Evolutionary conservation across 768 basidiomycete genomes (phyloP).

Genomic region (Ephemerocybe angulata): DNA sequence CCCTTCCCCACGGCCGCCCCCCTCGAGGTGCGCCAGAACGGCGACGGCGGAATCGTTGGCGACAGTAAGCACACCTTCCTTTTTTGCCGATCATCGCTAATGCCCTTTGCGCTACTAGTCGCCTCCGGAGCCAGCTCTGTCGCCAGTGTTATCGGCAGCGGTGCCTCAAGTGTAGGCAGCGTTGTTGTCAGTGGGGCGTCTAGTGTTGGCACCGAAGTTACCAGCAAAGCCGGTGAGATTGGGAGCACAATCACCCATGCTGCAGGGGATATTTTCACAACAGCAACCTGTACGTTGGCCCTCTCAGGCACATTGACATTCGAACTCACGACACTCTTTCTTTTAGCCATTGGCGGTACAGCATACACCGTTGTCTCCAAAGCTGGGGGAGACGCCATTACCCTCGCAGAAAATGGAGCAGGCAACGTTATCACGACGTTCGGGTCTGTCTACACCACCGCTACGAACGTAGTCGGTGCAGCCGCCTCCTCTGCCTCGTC

Average conservation of each 20-base stretch:
- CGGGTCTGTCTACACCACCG: conserved; percentile 51
- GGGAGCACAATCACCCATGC: conserved; percentile 25
- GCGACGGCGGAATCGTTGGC: background rate
- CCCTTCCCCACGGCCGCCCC: too few relatives aligned
- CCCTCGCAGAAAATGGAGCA: conserved; percentile 46
- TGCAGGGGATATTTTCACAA: conserved; percentile 31
- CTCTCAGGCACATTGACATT: background rate
- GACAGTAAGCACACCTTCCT: background rate
- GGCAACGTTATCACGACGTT: conserved; percentile 47
- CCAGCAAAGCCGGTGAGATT: background rate
- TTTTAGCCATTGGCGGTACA: conserved; percentile 49
- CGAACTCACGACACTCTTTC: conserved; percentile 13
- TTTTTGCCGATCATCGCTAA: background rate
- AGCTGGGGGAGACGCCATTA: conserved; percentile 55
- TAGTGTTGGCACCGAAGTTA: background rate
- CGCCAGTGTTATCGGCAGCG: conserved; percentile 26
- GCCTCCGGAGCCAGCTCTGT: conserved; percentile 35
- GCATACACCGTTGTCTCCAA: conserved; percentile 55
- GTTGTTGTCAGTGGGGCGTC: conserved; percentile 4
- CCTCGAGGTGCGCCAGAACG: too few relatives aligned
- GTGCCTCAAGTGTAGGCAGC: conserved; percentile 17
- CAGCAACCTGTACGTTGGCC: conserved; percentile 40
- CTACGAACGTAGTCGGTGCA: conserved; percentile 6
- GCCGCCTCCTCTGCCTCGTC: conserved; percentile 11
- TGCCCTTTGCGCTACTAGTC: too few relatives aligned